phyloP scores from a whole-genome alignment of 306 rosid genomes.

The Inga laurina region DNA sequence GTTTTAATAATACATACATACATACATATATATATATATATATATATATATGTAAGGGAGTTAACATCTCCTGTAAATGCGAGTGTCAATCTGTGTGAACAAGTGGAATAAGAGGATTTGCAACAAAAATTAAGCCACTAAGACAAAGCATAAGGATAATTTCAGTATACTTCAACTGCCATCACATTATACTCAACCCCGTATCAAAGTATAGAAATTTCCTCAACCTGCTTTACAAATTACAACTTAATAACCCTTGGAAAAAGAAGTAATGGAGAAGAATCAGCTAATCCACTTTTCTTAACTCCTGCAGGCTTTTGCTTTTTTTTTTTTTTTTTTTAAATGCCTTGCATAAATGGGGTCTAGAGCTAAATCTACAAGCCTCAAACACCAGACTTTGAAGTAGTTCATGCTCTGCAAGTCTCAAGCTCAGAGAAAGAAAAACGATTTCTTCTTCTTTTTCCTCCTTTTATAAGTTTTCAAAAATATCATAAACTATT shows the following conservation, averaged over 20 bases:
- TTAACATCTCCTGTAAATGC: too few relatives aligned
- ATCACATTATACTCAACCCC: background rate
- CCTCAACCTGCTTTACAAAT: constrained; percentile 33
- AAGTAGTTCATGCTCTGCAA: constrained; percentile 24
- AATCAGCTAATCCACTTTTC: constrained; percentile 54
- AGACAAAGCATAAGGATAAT: too few relatives aligned
- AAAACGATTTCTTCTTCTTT: background rate
- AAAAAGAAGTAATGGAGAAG: constrained; percentile 39
- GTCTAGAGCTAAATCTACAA: background rate
- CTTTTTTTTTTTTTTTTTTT: background rate
- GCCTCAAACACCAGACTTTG: constrained; percentile 36
- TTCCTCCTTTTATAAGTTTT: constrained; percentile 37
- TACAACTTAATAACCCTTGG: constrained; percentile 17
- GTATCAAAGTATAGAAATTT: constrained; percentile 29
- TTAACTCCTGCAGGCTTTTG: constrained; percentile 34
- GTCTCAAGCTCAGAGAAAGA: constrained; percentile 1
- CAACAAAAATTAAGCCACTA: too few relatives aligned
- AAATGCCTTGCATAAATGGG: background rate
- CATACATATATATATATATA: too few relatives aligned
- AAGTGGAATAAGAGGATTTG: too few relatives aligned
- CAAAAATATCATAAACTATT: constrained; percentile 39
- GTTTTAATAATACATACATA: too few relatives aligned
- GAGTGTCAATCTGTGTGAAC: too few relatives aligned
- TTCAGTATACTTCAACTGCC: background rate
- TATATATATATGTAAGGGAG: too few relatives aligned